Conservation (phyloP, 495 filamentous ascomycete species). For the Neurospora tetraspora region DNA sequence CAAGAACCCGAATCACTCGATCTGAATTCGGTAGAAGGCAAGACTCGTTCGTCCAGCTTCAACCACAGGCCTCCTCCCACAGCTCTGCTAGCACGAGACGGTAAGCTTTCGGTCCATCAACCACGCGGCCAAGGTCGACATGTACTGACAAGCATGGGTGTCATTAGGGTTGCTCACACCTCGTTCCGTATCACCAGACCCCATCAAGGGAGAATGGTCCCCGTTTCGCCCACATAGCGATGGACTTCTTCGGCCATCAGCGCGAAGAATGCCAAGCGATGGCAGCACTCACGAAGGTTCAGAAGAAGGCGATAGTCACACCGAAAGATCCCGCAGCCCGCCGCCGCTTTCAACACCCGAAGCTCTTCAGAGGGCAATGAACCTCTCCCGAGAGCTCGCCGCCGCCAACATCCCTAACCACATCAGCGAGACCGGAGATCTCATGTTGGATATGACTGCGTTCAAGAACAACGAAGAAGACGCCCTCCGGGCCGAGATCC, state of each 20-base stretch:
- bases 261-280: slow-evolving; percentile 36
- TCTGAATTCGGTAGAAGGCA: slow-evolving; percentile 39
- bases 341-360: slow-evolving; percentile 65
- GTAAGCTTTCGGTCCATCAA: slow-evolving; percentile 8
- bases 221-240: slow-evolving; percentile 35
- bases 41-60: slow-evolving; percentile 23
- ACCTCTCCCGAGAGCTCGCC: slow-evolving; percentile 78
- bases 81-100: slow-evolving; percentile 20
- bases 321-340: slow-evolving; percentile 60
- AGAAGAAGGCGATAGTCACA: slow-evolving; percentile 26
- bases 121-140: neutral
- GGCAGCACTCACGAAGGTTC: slow-evolving; percentile 25
- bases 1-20: slow-evolving; percentile 81
- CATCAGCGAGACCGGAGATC: slow-evolving; percentile 84
- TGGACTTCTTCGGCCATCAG: slow-evolving; percentile 27
- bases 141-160: slow-evolving; percentile 6
- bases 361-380: slow-evolving; percentile 72
- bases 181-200: slow-evolving; percentile 51
- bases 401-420: slow-evolving; percentile 85
- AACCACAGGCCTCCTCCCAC: slow-evolving; percentile 25
- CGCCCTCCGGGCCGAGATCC: slow-evolving; percentile 76
- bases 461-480: slow-evolving; percentile 93
- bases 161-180: slow-evolving; percentile 49
- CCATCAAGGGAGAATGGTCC: slow-evolving; percentile 35
- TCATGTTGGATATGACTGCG: slow-evolving; percentile 97